phyloP scores from a whole-genome alignment of 164 flowering plant genomes.

The Annona cherimola region DNA sequence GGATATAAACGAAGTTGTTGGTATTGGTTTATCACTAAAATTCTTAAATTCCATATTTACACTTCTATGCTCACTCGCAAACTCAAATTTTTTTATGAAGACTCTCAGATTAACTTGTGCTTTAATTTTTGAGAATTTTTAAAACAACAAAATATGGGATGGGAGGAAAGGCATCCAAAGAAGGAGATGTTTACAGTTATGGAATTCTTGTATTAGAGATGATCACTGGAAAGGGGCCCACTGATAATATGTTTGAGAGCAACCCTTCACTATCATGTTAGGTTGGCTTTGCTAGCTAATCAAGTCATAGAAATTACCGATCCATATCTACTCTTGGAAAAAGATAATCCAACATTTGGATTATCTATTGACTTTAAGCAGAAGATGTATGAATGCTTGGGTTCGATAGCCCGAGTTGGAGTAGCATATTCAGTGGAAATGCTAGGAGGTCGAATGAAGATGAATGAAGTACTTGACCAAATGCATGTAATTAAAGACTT shows the following conservation, averaged over 20 bases:
- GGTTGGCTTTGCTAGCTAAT: background rate
- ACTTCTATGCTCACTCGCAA: too few species aligned
- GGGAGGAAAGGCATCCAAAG: background rate
- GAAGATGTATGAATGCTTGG: background rate
- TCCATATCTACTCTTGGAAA: background rate
- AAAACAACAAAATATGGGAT: background rate
- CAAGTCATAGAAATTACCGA: background rate
- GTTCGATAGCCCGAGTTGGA: background rate
- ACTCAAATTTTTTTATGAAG: too few species aligned
- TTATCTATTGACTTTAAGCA: background rate
- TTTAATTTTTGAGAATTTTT: too few species aligned
- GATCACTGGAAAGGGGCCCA: background rate
- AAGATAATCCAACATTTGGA: background rate
- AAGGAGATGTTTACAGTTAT: slow-evolving; percentile 2
- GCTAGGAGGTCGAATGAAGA: background rate
- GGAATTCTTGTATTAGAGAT: background rate
- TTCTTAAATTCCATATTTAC: too few species aligned
- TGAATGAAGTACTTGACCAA: background rate
- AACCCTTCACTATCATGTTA: background rate
- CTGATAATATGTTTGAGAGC: background rate
- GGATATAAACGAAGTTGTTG: too few species aligned
- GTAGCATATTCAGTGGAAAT: background rate
- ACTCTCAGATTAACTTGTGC: too few species aligned
- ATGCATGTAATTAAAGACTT: background rate
- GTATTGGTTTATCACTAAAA: too few species aligned